Percentiles rank a stretch among this genome's conserved stretches.
Conservation (phyloP, 352 stramenopile genomes). For the Blastocystis sp. region DNA sequence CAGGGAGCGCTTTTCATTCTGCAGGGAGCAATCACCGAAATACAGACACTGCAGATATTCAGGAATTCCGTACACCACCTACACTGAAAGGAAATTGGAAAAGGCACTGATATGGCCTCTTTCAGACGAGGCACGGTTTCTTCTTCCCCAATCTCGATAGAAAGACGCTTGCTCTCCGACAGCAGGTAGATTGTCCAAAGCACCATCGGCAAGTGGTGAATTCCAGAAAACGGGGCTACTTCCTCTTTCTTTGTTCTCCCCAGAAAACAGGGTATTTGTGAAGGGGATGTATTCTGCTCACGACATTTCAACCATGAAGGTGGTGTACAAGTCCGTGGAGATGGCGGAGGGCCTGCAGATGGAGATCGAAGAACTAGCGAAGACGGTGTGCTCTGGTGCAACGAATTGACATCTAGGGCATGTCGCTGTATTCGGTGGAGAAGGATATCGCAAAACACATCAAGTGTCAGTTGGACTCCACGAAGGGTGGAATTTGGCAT, state of each 20-base stretch:
- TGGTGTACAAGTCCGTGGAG: slow-evolving; percentile 43
- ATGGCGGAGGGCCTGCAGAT: slow-evolving; percentile 26
- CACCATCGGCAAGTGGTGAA: background rate
- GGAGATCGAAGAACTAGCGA: slow-evolving; percentile 16
- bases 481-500: slow-evolving; percentile 28
- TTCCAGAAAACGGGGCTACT: background rate
- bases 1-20: background rate
- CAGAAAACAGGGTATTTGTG: background rate
- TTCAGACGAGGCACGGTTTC: background rate
- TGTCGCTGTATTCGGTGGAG: slow-evolving; percentile 23
- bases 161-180: background rate
- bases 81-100: background rate
- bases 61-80: slow-evolving; percentile 13
- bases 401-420: slow-evolving; percentile 1
- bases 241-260: background rate
- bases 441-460: slow-evolving; percentile 56
- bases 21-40: background rate
- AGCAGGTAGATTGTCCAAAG: background rate
- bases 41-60: slow-evolving; percentile 44
- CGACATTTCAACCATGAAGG: background rate
- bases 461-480: slow-evolving; percentile 28
- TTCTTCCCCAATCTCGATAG: background rate
- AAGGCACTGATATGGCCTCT: slow-evolving; percentile 6
- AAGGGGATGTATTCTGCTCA: slow-evolving; percentile 12
- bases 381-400: background rate